Base-by-base conservation (phyloP, 164 flowering plant genomes). In the Dillenia suffruticosa region DNA sequence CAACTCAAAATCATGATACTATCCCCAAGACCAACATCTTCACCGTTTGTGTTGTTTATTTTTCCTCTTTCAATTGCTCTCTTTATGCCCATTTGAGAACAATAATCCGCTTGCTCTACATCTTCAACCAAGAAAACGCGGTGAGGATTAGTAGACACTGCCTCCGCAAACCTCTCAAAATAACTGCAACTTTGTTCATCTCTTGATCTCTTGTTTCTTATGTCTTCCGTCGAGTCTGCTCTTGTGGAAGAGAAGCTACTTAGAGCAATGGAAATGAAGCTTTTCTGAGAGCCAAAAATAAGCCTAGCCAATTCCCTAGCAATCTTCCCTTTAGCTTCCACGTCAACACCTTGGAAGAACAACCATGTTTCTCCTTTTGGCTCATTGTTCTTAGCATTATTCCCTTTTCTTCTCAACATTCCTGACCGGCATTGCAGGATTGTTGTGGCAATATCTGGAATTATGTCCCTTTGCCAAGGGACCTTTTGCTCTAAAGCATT, bases 291-390 rank as follows among this genome's bases (percentile, higher is more conserved):
- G 9, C 96, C 91, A 51, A 92, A 95, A 46, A 95, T 77, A 40
- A 83, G 76, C 66, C 64, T 68, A 48, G 97, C 96, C 59, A 95
- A 62, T 56, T 92, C 98, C 60, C 76, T 79, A 0, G 86, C 92
- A 11, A 90, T 71, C 71, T 74, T 84, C 66, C 82, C 87, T 66
- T 95, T 92, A 0, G 82, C 91, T 46, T 82, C 81, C 2, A 51
- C 51, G 62, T 95, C 97, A 17, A 67, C 66, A 1, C 99, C 99
- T 75, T 83, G 82, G 64, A 95, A 95, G 54, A 87, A 72, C 61
- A 95, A 62, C 96, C 97, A 95, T 8, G 98, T 87, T 40, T 95
- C 99, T 66, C 86, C 80, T 71, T 90, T 94, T n/a, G 61, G 24
- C 44, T 67, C 78, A 2, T 57, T 50, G 46, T 49, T 57, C 51